Base-by-base conservation (phyloP, 805 yeast genomes). In the Candida insectalens region DNA sequence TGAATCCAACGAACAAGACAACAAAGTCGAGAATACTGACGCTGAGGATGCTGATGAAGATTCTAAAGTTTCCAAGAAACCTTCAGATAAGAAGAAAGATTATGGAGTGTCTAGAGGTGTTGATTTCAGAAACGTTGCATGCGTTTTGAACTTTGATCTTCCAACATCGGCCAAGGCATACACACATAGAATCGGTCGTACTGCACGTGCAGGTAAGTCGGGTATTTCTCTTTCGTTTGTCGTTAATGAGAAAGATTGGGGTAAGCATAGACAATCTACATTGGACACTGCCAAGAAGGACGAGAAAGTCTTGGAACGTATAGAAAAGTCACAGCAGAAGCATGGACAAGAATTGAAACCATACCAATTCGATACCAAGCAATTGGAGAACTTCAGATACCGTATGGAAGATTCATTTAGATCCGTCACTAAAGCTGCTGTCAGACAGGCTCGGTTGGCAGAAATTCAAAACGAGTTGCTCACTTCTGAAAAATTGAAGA, bases 41-140 rank as follows among this genome's bases (percentile, higher is more conserved):
- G 32, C 37, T 5, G 33, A 44, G 19, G 37, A 66, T 39, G 65
- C 71, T 6, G 70, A 63, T 21, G 64, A 53, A 16, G 47, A 49
- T 31, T 47, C 41, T 14, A 25, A 31, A 28, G 19, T 34, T 6
- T 25, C 42, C 20, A 42, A 51, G 40, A 36, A 43, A 32, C 46
- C 49, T 43, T 51, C 49, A 33, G 49, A 41, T 40, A 54, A 55
- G 38, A 47, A 50, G 18, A 68, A 65, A 40, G 97, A 92, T 47
- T 92, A 81, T 52, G 94, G 96, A 42, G 96, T 88, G 27, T 82
- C 96, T 18, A 74, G 98, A 57, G 98, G 98, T 51, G 94, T 92
- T 26, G 98, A 92, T 60, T 92, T 92, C 67, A 78, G 73, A 48
- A 89, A 92, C 49, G 97, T 92, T 39, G 92, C 96, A 6, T 92